Evolutionary conservation across 768 basidiomycete genomes (phyloP).

Genomic region (Cyclocybe cylindracea): DNA sequence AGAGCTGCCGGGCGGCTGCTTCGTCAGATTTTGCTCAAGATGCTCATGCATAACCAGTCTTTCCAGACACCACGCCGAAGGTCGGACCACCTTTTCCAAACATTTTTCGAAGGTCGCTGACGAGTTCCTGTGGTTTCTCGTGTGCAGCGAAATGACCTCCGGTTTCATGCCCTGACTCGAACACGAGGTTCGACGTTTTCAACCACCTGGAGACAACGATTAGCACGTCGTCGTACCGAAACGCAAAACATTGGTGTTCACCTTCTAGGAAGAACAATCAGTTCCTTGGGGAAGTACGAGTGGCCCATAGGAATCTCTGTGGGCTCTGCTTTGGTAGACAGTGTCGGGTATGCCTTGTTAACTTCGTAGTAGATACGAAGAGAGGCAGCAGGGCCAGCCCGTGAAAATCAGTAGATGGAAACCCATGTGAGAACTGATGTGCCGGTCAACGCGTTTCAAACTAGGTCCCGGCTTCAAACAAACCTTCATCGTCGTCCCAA

Average conservation of each 20-base stretch:
- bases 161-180: constrained; percentile 44
- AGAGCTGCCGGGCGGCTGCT: background rate
- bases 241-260: constrained; percentile 14
- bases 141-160: constrained; percentile 64
- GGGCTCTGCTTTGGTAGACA: constrained; percentile 7
- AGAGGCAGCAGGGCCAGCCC: constrained; percentile 57
- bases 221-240: background rate
- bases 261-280: constrained; percentile 30
- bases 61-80: constrained; percentile 45
- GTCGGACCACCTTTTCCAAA: constrained; percentile 54
- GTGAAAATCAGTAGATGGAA: constrained; percentile 60
- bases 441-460: background rate
- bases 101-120: constrained; percentile 53
- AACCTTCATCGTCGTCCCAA: constrained; percentile 49
- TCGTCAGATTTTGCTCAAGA: background rate
- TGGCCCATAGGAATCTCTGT: constrained; percentile 44
- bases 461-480: background rate
- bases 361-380: constrained; percentile 60
- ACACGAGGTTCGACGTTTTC: constrained; percentile 39
- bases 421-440: constrained; percentile 56
- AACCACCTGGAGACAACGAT: constrained; percentile 39
- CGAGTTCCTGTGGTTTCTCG: constrained; percentile 50
- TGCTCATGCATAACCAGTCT: constrained; percentile 36
- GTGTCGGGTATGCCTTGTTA: constrained; percentile 13
- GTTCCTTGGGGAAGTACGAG: constrained; percentile 55